Evolutionary conservation across 495 filamentous ascomycete genomes (phyloP).

Genomic region (Penicillium ochrochloron): DNA sequence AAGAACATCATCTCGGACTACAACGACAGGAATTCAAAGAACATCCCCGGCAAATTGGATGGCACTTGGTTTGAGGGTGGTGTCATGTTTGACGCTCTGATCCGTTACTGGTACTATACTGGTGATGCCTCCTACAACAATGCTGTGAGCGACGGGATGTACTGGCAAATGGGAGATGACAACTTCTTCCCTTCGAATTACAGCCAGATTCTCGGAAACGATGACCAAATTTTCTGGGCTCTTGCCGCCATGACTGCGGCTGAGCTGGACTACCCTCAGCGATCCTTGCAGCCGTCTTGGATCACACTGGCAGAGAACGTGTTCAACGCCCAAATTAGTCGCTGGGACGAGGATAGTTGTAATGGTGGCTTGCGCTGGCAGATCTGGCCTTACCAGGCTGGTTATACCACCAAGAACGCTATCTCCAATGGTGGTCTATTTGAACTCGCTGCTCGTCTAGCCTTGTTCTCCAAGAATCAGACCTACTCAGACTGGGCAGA

Average conservation of each 20-base stretch:
- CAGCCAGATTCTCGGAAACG: constrained; percentile 58
- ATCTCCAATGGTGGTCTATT: constrained; percentile 72
- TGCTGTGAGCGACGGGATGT: constrained; percentile 55
- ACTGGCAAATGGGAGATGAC: constrained; percentile 63
- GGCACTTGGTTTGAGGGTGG: constrained; percentile 71
- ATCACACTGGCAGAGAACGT: constrained; percentile 72
- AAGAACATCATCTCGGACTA: constrained; percentile 70
- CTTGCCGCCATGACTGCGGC: constrained; percentile 71
- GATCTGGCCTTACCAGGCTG: constrained; percentile 46
- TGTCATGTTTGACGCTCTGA: constrained; percentile 67
- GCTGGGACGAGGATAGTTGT: constrained; percentile 57
- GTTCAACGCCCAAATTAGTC: constrained; percentile 65
- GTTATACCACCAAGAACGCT: constrained; percentile 65
- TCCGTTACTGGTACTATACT: constrained; percentile 73
- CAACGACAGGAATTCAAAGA: constrained; percentile 58
- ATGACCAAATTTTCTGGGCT: constrained; percentile 73
- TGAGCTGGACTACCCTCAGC: constrained; percentile 66
- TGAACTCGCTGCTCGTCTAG: constrained; percentile 72
- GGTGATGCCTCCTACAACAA: constrained; percentile 66
- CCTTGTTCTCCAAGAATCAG: constrained; percentile 69
- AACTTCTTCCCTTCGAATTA: constrained; percentile 68
- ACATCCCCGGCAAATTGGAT: constrained; percentile 58
- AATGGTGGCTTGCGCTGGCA: constrained; percentile 56
- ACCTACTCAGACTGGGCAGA: constrained; percentile 75
- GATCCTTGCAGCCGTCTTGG: constrained; percentile 60